A percentile compares a stretch with the other conserved stretches of the same genome.
Conservation (phyloP, 352 stramenopile species). For the Elongisporangium anandrum region DNA sequence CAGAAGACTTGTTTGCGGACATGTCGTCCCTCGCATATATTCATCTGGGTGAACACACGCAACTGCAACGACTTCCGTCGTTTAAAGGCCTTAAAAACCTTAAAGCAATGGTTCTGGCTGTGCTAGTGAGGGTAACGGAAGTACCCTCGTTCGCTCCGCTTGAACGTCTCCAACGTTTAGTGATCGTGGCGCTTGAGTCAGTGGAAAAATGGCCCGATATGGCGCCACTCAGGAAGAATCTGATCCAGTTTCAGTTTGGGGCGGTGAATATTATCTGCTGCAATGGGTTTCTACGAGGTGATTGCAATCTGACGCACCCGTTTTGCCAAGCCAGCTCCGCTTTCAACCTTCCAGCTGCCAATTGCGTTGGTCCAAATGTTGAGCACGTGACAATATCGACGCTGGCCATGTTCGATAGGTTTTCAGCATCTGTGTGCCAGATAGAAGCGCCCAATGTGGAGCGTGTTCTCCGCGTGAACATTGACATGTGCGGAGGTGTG, state of each 20-base stretch:
- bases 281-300: slow-evolving; percentile 21
- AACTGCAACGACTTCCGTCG: slow-evolving; percentile 2
- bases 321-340: slow-evolving; percentile 8
- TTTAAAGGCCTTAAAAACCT: slow-evolving; percentile 5
- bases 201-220: slow-evolving; percentile 21
- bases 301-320: slow-evolving; percentile 21
- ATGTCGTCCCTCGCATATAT: slow-evolving; percentile 9
- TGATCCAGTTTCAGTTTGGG: slow-evolving; percentile 24
- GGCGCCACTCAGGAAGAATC: neutral
- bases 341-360: neutral
- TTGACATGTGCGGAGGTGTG: slow-evolving; percentile 8
- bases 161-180: slow-evolving; percentile 15
- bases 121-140: slow-evolving; percentile 9
- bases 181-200: slow-evolving; percentile 13
- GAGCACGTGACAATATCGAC: slow-evolving; percentile 6
- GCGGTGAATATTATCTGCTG: slow-evolving; percentile 22
- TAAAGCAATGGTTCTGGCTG: slow-evolving; percentile 14
- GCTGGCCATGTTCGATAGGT: slow-evolving; percentile 4
- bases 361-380: slow-evolving; percentile 9
- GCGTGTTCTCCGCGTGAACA: slow-evolving; percentile 13
- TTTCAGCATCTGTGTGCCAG: slow-evolving; percentile 13
- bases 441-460: neutral
- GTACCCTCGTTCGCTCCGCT: slow-evolving; percentile 21
- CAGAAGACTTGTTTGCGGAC: slow-evolving; percentile 2
- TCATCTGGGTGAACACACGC: slow-evolving; percentile 2